A percentile compares a stretch with the other conserved stretches of the same genome.
phyloP scores from a whole-genome alignment of 768 basidiomycete species.

The Paxillus rubicundulus region DNA sequence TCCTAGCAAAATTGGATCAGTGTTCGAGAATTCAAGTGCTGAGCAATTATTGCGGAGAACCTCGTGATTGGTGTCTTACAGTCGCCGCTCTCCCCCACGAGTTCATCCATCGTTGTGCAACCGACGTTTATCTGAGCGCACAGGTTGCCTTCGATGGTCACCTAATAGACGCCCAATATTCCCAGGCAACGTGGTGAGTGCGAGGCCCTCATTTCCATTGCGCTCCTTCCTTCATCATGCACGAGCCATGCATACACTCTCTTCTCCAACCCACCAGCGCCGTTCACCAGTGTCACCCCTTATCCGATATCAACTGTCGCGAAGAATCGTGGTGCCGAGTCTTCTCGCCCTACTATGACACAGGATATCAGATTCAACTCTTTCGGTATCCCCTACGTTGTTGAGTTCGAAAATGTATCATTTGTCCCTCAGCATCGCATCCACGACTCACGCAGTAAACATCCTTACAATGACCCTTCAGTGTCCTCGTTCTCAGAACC shows the following conservation, averaged over 20 bases:
- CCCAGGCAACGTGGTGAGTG: neutral
- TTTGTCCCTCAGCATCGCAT: slow-evolving; percentile 5
- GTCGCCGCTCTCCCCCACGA: too few relatives aligned
- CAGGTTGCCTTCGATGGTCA: too few relatives aligned
- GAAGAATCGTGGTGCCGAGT: neutral
- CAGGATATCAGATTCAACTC: slow-evolving; percentile 29
- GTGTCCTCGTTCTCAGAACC: slow-evolving; percentile 2
- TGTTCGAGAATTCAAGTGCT: too few relatives aligned
- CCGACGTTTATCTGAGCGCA: too few relatives aligned
- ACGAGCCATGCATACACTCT: neutral
- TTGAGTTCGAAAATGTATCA: slow-evolving; percentile 30
- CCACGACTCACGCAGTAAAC: neutral
- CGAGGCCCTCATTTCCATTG: neutral
- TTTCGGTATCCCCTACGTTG: slow-evolving; percentile 28
- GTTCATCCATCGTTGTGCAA: too few relatives aligned
- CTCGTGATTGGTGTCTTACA: too few relatives aligned
- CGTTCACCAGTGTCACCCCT: neutral
- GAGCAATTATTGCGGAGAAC: too few relatives aligned
- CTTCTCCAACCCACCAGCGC: neutral
- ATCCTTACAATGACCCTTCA: neutral
- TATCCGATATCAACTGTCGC: neutral
- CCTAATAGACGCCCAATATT: neutral
- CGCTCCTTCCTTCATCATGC: neutral
- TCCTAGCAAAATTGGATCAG: too few relatives aligned
- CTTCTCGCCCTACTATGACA: slow-evolving; percentile 11